Percentiles rank a stretch among this genome's conserved stretches.
phyloP scores from a whole-genome alignment of 129 eudicot genomes.

The Centaurea solstitialis region DNA sequence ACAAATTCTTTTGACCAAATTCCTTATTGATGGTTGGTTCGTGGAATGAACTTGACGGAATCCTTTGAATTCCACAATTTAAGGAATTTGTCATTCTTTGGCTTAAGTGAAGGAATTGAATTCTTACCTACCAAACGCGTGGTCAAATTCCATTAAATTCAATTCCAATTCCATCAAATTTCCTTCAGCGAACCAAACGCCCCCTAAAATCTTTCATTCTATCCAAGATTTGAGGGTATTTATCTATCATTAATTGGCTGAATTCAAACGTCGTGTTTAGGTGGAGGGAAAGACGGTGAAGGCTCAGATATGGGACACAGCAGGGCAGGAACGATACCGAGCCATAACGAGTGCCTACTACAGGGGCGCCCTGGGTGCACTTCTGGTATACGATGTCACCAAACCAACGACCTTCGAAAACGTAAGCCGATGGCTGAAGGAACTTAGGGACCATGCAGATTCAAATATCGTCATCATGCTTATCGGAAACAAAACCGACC shows the following conservation, averaged over 20 bases:
- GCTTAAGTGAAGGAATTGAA: too few species aligned
- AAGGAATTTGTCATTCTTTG: too few species aligned
- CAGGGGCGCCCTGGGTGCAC: slow-evolving; percentile 92
- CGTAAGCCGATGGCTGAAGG: slow-evolving; percentile 86
- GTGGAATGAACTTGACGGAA: too few species aligned
- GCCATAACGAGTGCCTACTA: slow-evolving; percentile 92
- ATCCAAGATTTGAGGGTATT: too few species aligned
- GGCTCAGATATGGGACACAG: slow-evolving; percentile 96
- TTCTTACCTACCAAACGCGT: too few species aligned
- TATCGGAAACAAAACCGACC: slow-evolving; percentile 87
- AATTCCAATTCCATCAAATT: too few species aligned
- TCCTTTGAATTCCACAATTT: too few species aligned
- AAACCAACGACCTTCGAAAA: slow-evolving; percentile 84
- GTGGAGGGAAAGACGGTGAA: slow-evolving; percentile 92
- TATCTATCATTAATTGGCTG: background rate
- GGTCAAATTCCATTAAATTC: too few species aligned
- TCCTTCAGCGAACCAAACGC: too few species aligned
- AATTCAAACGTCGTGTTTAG: slow-evolving; percentile 27
- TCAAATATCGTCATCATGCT: slow-evolving; percentile 84
- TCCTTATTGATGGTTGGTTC: too few species aligned
- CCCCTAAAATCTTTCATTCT: too few species aligned
- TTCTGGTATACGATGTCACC: slow-evolving; percentile 77
- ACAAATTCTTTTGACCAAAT: too few species aligned
- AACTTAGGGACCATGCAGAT: slow-evolving; percentile 84
- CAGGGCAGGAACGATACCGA: slow-evolving; percentile 82